phyloP scores from a whole-genome alignment of 1,139 yeast species.

The Yamadazyma songkhlaensis region DNA sequence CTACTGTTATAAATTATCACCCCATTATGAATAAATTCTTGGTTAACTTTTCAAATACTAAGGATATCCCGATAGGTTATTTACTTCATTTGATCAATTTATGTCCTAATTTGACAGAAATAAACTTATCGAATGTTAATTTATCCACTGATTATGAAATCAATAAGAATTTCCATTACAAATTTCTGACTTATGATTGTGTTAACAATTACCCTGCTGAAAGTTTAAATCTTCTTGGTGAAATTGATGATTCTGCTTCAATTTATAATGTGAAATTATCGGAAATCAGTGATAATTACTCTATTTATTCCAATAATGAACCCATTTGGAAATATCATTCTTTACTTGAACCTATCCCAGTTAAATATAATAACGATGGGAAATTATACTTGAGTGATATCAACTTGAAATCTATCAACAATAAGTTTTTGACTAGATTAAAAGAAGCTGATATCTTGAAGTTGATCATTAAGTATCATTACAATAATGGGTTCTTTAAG shows the following conservation, averaged over 20 bases:
- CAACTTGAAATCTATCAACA: constrained; percentile 38
- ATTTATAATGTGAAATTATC: constrained; percentile 12
- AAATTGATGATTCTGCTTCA: constrained; percentile 14
- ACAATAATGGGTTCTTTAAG: constrained; percentile 17
- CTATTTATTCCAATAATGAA: constrained; percentile 8
- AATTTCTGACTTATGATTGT: constrained; percentile 39
- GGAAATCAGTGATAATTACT: constrained; percentile 11
- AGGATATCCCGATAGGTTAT: constrained; percentile 70
- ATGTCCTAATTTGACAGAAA: constrained; percentile 52
- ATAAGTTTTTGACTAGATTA: constrained; percentile 26
- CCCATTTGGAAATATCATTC: constrained; percentile 15
- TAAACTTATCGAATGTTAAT: constrained; percentile 55
- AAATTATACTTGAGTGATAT: constrained; percentile 41
- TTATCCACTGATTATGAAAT: constrained; percentile 61
- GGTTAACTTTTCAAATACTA: constrained; percentile 53
- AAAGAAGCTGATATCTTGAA: constrained; percentile 39
- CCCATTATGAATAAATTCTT: constrained; percentile 61
- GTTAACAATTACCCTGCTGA: constrained; percentile 38
- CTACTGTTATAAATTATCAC: constrained; percentile 27
- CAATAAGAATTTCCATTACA: constrained; percentile 24
- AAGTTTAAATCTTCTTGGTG: constrained; percentile 15
- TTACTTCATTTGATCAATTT: constrained; percentile 55
- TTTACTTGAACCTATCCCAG: constrained; percentile 36
- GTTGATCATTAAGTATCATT: constrained; percentile 25
- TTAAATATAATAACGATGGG: constrained; percentile 37